Evolutionary conservation across 2,329 filamentous ascomycete species (phyloP).

Genomic region (Colletotrichum sp.): DNA sequence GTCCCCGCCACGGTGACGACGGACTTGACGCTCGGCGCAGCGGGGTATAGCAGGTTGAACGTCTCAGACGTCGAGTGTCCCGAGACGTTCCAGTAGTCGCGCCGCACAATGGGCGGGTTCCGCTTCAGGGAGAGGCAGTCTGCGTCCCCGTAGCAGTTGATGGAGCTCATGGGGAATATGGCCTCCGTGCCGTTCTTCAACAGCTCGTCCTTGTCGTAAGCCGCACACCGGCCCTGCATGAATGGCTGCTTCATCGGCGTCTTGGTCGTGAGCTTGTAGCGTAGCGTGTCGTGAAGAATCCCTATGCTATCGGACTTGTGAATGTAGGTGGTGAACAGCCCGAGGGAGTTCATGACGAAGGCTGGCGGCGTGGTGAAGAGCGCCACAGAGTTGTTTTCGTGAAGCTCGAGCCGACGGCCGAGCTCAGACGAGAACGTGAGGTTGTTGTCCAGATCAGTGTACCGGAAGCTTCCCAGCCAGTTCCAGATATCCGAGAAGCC

Average conservation of each 20-base stretch:
- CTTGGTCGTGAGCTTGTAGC: background rate
- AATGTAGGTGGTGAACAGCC: background rate
- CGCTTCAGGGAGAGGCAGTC: background rate
- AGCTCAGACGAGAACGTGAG: background rate
- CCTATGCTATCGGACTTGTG: background rate
- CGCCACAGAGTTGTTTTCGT: background rate
- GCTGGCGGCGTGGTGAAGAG: background rate
- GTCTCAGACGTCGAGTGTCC: background rate
- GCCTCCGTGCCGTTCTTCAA: background rate
- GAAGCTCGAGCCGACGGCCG: background rate
- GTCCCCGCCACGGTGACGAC: background rate
- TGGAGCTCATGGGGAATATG: background rate
- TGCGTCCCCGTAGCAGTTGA: background rate
- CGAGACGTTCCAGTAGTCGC: background rate
- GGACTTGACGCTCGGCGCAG: background rate
- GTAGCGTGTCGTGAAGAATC: background rate
- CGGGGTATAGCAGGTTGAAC: background rate
- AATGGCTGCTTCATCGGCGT: background rate
- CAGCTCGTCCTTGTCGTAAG: background rate
- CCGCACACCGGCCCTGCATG: background rate
- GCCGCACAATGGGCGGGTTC: background rate
- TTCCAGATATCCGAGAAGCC: background rate
- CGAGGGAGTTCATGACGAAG: background rate
- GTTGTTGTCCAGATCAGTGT: background rate
- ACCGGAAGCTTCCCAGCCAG: background rate